Percentiles rank a stretch among this genome's conserved stretches.
phyloP scores from a whole-genome alignment of 2,329 filamentous ascomycete species.

The Chalaropsis thielavioides region DNA sequence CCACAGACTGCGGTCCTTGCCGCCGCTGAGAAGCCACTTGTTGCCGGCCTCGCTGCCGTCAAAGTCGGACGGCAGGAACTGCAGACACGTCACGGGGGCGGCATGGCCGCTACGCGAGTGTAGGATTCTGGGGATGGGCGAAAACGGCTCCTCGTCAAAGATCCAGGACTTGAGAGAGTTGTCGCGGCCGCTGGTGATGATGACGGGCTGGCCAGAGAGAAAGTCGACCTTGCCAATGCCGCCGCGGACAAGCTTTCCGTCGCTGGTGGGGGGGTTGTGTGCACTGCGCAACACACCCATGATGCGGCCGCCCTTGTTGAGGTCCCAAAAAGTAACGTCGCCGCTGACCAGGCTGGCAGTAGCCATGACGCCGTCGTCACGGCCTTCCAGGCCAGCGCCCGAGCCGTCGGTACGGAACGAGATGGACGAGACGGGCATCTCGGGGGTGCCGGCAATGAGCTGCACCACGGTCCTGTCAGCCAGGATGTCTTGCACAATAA shows the following conservation, averaged over 20 bases:
- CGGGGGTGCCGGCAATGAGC: conserved; percentile 50
- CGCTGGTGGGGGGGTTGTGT: conserved; percentile 57
- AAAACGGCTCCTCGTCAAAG: conserved; percentile 84
- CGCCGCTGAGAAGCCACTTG: conserved; percentile 88
- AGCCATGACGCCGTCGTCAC: conserved; percentile 81
- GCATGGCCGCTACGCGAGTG: conserved; percentile 83
- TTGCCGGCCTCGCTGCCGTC: conserved; percentile 78
- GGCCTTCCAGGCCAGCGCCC: conserved; percentile 77
- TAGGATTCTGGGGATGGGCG: conserved; percentile 67
- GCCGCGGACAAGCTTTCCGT: conserved; percentile 45
- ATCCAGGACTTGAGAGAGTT: conserved; percentile 96
- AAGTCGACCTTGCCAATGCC: conserved; percentile 85
- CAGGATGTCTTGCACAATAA: conserved; percentile 70
- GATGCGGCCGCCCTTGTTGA: conserved; percentile 76
- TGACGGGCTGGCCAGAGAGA: conserved; percentile 71
- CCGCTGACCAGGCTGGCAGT: conserved; percentile 67
- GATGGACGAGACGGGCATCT: conserved; percentile 61
- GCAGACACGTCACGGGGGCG: conserved; percentile 64
- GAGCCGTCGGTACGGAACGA: conserved; percentile 80
- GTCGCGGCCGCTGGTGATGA: conserved; percentile 80
- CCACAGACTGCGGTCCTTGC: conserved; percentile 83
- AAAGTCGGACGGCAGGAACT: conserved; percentile 76
- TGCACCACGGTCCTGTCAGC: conserved; percentile 59
- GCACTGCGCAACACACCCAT: conserved; percentile 77
- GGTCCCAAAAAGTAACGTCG: conserved; percentile 90